Evolutionary conservation across 148 eudicot species (phyloP), one percentile per base, ranked within the genome.

Genomic region (Tetragonia tetragonoides): DNA sequence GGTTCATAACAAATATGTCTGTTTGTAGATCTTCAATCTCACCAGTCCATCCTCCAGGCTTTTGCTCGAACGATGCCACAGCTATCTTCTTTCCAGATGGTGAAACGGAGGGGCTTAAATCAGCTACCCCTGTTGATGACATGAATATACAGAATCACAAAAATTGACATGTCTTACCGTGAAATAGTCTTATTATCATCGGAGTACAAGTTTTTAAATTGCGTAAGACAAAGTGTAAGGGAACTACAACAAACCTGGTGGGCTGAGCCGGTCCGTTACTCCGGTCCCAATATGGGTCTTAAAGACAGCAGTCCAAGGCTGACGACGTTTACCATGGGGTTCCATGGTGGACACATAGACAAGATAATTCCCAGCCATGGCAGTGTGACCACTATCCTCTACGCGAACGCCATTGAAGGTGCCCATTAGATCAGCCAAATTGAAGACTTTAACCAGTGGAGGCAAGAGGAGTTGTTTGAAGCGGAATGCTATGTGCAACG

Each of bases 231-330:
- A n/a, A 10, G 24, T 2, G n/a, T n/a, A 15, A 71, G 11, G 15
- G 9, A 72, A 17, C 5, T 11, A 16, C 28, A 18, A 5, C 5
- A 10, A 10, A 54, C 78, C 78, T 38, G 49, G 28, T 18, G 60
- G 76, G 0, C 79, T 75, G 59, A 81, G 79, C 9, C 83, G 79
- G 4, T 17, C 38, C 10, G 83, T 80, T 20, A 37, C 3, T 0
- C 79, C 83, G 1, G 53, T 70, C n/a, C 40, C 6, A 53, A 80
- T 79, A 75, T 69, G 20, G 3, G 83, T 80, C 20, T 40, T 61
- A 18, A 60, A 80, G 4, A 80, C 76, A 28, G 83, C 83, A 38
- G 75, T 81, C 79, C 83, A 81, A 75, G 83, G 83, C 53, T 81
- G 83, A 64, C 76, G 83, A 49, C 37, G 47, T 16, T 70, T 34